phyloP scores from a whole-genome alignment of 768 basidiomycete species.

The Mycena haematopus region DNA sequence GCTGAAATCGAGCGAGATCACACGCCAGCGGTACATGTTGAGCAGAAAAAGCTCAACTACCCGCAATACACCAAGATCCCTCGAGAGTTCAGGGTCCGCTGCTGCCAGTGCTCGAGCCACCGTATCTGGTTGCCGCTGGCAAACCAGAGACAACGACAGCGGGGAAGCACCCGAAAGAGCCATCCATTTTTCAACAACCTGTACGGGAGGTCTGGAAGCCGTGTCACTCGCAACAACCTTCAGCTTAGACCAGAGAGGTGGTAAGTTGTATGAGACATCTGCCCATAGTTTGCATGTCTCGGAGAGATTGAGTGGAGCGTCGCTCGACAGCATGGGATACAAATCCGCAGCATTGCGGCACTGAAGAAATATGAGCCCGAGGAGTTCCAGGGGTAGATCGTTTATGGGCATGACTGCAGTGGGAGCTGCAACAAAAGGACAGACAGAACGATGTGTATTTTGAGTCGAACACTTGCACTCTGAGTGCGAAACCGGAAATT shows the following conservation, averaged over 20 bases:
- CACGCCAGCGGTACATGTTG: slow-evolving; percentile 23
- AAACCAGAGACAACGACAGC: slow-evolving; percentile 12
- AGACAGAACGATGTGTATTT: no score
- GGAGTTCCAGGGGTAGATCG: slow-evolving; percentile 16
- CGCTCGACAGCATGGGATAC: background rate
- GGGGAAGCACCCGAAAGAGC: slow-evolving; percentile 12
- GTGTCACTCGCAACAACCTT: slow-evolving; percentile 12
- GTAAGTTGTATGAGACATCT: slow-evolving; percentile 13
- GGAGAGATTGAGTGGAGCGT: slow-evolving; percentile 16
- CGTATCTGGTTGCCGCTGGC: slow-evolving; percentile 3
- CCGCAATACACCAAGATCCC: slow-evolving; percentile 8
- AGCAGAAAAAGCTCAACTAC: slow-evolving; percentile 18
- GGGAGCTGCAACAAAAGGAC: background rate
- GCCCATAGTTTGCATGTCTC: slow-evolving; percentile 18
- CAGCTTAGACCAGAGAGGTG: slow-evolving; percentile 19
- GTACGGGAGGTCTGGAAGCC: slow-evolving; percentile 10
- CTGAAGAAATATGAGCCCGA: slow-evolving; percentile 19
- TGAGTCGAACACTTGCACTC: no score
- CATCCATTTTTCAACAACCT: slow-evolving; percentile 17
- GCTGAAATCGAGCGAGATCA: slow-evolving; percentile 17
- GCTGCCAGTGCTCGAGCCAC: background rate
- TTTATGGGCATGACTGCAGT: background rate
- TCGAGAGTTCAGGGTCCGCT: background rate
- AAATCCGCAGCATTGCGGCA: background rate
- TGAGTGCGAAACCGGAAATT: no score